A percentile compares a stretch with the other conserved stretches of the same genome.
Conservation (phyloP, 2,329 filamentous ascomycete species). For the Ilyonectria sp. region DNA sequence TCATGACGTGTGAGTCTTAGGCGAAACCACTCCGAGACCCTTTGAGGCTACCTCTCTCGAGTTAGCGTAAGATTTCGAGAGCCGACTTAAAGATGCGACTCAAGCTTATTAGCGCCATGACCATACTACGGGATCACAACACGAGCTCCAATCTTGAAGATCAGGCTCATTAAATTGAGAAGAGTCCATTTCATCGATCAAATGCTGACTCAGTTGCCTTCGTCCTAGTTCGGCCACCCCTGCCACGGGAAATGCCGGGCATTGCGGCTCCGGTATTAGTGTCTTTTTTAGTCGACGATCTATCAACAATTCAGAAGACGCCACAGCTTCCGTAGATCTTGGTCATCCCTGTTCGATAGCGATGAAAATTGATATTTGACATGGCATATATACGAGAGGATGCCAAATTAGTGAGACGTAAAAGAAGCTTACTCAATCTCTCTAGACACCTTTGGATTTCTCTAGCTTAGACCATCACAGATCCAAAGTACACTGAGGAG, state of each 20-base stretch:
- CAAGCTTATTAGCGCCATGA: not conserved
- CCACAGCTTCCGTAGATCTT: not conserved
- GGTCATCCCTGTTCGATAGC: not conserved
- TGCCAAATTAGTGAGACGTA: too few species aligned
- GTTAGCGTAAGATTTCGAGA: not conserved
- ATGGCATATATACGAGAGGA: too few species aligned
- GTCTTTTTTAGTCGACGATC: not conserved
- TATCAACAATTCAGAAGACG: not conserved
- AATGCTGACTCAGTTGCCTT: not conserved
- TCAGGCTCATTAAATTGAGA: not conserved
- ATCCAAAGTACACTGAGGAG: too few species aligned
- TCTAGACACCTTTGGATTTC: too few species aligned
- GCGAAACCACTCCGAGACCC: too few species aligned
- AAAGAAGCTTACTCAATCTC: too few species aligned
- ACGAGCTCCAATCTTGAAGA: not conserved
- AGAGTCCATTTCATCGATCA: not conserved
- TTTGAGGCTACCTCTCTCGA: not conserved
- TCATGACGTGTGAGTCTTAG: not conserved
- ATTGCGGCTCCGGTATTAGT: slow-evolving; percentile 8
- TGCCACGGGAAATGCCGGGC: not conserved
- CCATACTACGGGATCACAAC: not conserved
- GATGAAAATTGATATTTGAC: not conserved
- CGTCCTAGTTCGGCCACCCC: not conserved
- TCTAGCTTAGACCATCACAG: too few species aligned
- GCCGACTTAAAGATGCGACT: not conserved